Evolutionary conservation across 257 asterid species (phyloP).

Genomic region (Rauvolfia tetraphylla): DNA sequence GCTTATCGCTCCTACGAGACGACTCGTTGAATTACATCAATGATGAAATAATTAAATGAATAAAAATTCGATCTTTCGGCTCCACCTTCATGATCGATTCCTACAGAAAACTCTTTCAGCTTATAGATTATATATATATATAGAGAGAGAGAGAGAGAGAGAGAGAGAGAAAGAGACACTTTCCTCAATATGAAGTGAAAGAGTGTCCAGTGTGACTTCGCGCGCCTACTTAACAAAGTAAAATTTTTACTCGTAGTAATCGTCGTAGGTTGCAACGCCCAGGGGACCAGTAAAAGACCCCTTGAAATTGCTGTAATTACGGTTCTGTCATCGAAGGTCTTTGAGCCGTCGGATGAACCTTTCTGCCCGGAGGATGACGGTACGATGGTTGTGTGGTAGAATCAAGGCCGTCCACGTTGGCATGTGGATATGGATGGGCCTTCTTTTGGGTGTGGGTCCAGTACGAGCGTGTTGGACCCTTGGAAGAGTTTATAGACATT

Average conservation of each 20-base stretch:
- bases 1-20: neutral
- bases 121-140: neutral
- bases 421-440: neutral
- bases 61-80: neutral
- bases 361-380: neutral
- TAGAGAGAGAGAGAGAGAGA: no score
- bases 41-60: neutral
- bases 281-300: neutral
- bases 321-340: neutral
- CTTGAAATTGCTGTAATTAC: neutral
- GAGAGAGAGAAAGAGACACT: neutral
- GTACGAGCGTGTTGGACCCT: neutral
- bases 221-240: neutral
- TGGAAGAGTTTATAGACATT: neutral
- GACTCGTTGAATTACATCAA: neutral
- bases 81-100: neutral
- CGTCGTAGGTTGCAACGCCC: conserved; percentile 1
- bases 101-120: neutral
- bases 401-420: neutral
- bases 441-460: neutral
- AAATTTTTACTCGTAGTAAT: neutral
- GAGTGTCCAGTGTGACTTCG: neutral
- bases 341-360: conserved; percentile 5
- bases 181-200: neutral
- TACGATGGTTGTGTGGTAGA: neutral